Evolutionary conservation across 2,329 filamentous ascomycete genomes (phyloP), one percentile per base, ranked within the genome.

Genomic region (Paraconiothyrium sp.): DNA sequence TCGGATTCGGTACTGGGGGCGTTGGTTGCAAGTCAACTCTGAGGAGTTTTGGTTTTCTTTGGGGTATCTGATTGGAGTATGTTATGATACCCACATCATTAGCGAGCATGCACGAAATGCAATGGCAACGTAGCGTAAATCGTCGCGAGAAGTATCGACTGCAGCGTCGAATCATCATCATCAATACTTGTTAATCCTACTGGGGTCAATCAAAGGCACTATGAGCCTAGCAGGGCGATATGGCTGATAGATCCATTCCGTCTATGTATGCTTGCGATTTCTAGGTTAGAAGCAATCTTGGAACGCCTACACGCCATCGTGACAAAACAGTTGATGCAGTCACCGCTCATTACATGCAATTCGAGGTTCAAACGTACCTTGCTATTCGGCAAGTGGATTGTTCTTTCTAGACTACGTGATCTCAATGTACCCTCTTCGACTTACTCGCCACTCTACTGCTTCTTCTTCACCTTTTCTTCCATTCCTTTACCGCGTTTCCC

Each of bases 401-500:
- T 4, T 4, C 43, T 20, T 4, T 20, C 39, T 9, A 20, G 16
- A 9, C 1, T 5, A 41, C 39, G 6, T 41, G 39, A 41, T 16
- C 13, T n/a, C 8, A 41, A 20, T 41, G 16, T 5, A 7, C 16
- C n/a, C 20, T 24, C 11, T 13, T 11, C 7, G 11, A 24, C 50
- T 48, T 57, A 50, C 11, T 13, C 27, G 47, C 52, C 57, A 44
- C 49, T 27, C 48, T 65, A 67, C 65, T 74, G 65, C 63, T 57
- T 70, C 67, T 71, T 69, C 70, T 49, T 61, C 50, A 51, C 47
- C 43, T n/a, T 66, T 71, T 69, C 70, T 47, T 61, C 50, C 51
- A 47, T 39, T n/a, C 58, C 30, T 34, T 30, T n/a, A 24, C 47
- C 34, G 20, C 57, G 50, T 35, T 47, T 30, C 32, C 60, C 30